Evolutionary conservation across 2,329 filamentous ascomycete species (phyloP), one percentile per base, ranked within the genome.

Genomic region (Rutstroemia sp.): DNA sequence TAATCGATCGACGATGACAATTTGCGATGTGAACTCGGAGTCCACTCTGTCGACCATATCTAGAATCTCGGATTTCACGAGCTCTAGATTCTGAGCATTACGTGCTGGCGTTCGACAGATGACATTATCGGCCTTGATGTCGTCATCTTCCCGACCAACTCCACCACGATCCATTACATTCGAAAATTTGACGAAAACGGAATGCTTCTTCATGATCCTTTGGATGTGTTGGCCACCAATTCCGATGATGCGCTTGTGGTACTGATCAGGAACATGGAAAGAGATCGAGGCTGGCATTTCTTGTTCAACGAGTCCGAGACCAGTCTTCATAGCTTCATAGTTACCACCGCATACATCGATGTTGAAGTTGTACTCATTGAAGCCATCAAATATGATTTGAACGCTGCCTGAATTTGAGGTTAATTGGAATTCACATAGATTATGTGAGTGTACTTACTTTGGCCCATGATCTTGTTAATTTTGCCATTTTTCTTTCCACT

Each of bases 401-500:
- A 99, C 94, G 66, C 95, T 96, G 79, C 55, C 55, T 57, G 42
- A 16, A 10, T 16, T n/a, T 16, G 8, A 6, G 17, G 12, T 57
- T 54, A 57, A 44, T 19, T 14, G 27, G 17, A 27, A 16, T 14
- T 12, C 16, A 3, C 25, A 19, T 9, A 19, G 1, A 45, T 12
- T n/a, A 23, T 19, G 5, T 38, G 30, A 7, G 21, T 21, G 25
- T 4, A 5, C 55, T 45, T 49, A 57, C 92, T 96, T 73, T 97
- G 92, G 23, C 92, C 94, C 94, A 99, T 99, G 68, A 99, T 99
- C 79, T 99, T 99, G 79, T 99, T 99, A 73, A 99, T 99, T 76
- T 99, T 99, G 73, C 94, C 94, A 67, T 99, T 99, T 78, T 99
- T 99, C 79, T 99, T 99, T 65, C 94, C 94, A 65, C 92, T 96